Base-by-base conservation (phyloP, 768 basidiomycete species). In the Xerocomus brunneocitrinus region DNA sequence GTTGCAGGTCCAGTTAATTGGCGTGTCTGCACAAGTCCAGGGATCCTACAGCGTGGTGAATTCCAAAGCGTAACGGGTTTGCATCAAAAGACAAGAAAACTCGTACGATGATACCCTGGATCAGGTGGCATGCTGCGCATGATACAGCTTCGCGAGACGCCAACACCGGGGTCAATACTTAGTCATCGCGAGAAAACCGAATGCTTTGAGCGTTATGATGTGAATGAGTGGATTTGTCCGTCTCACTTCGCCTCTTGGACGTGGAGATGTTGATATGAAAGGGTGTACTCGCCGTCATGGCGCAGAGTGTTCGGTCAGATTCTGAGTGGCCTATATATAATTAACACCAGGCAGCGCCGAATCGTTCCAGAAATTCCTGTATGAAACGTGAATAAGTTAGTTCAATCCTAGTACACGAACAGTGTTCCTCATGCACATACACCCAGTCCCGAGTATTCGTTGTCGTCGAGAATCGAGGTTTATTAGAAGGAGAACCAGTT, bases 321-420 rank as follows among this genome's bases (percentile, higher is more conserved):
- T 35, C 38, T 19, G 19, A 48, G 46, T 24, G 49, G 41, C 9
- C 41, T 42, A 14, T 51, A 27, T 41, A 51, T 52, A 53, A 59
- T 50, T 38, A 36, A 32, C 40, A 50, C 25, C 35, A 30, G 30
- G 38, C 6, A 38, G 16, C 14, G 14, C 41, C 22, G 27, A 32
- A 41, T 39, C 14, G 31, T 38, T 41, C n/a, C 35, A 19, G 19
- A n/a, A 36, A 14, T 52, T 45, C 25, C 59, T 63, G 63, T 65
- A 51, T 39, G 43, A 41, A 43, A 60, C 13, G 32, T 32, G 31
- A 30, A 10, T 10, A 9, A 32, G 30, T 31, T 8, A 31, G 30
- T 19, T 19, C 19, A 19, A 19, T 19, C 19, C 19, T 19, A 19
- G 19, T 19, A 19, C 19, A 19, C 1, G 19, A 19, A 19, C 19